Percentiles rank a stretch among this genome's conserved stretches.
Evolutionary conservation across 176 grass and related monocot species (phyloP).

Genomic region (Chloris gayana): DNA sequence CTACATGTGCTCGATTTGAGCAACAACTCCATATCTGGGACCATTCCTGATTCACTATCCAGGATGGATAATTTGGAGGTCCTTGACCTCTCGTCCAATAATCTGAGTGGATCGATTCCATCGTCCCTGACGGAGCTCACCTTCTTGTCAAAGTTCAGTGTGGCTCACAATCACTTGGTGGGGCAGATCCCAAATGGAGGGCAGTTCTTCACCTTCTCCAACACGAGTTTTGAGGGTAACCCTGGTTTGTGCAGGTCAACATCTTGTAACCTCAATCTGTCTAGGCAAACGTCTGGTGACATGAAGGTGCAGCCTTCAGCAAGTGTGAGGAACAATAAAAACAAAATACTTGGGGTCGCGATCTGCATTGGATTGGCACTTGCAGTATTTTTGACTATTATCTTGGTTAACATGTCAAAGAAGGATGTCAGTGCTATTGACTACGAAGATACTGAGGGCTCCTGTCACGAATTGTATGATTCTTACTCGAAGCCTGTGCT

Average conservation of each 20-base stretch:
- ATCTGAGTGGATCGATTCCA: conserved; percentile 80
- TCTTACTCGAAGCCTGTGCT: conserved; percentile 74
- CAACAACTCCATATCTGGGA: conserved; percentile 72
- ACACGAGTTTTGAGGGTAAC: conserved; percentile 91
- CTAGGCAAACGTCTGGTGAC: conserved; percentile 17
- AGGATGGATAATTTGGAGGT: conserved; percentile 92
- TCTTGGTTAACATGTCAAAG: conserved; percentile 79
- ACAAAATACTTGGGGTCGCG: conserved; percentile 73
- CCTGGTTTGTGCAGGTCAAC: conserved; percentile 64
- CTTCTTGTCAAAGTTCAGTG: conserved; percentile 96
- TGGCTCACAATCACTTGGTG: conserved; percentile 77
- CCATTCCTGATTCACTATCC: conserved; percentile 73
- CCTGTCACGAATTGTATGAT: conserved; percentile 50
- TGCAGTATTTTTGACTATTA: conserved; percentile 61
- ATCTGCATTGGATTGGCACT: conserved; percentile 74
- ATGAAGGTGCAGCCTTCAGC: neutral
- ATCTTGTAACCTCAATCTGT: conserved; percentile 57
- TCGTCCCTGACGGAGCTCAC: conserved; percentile 70
- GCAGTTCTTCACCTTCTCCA: conserved; percentile 92
- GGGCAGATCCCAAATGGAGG: conserved; percentile 70
- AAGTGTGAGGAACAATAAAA: conserved; percentile 53
- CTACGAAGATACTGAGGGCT: conserved; percentile 45
- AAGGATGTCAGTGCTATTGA: conserved; percentile 54
- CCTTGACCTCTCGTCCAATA: conserved; percentile 87
- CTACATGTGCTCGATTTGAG: conserved; percentile 96